Evolutionary conservation across 1,284 basidiomycete species (phyloP).

Genomic region (Sporisorium sorghi): DNA sequence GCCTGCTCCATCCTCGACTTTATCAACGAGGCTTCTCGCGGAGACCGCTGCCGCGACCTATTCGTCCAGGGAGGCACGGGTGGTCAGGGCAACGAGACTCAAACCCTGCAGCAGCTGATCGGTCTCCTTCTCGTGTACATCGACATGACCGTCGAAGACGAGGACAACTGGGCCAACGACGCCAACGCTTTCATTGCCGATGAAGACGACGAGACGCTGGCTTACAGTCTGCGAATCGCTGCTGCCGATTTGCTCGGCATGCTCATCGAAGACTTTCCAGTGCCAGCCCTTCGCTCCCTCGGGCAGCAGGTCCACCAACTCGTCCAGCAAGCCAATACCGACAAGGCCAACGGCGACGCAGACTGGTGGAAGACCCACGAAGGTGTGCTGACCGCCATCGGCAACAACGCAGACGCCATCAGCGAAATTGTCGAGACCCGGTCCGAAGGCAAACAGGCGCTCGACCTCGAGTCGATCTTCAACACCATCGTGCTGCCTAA

Average conservation of each 20-base stretch:
- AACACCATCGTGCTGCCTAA: conserved; percentile 82
- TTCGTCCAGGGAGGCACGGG: conserved; percentile 71
- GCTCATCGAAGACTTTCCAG: conserved; percentile 78
- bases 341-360: conserved; percentile 53
- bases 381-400: conserved; percentile 83
- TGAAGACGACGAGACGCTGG: conserved; percentile 89
- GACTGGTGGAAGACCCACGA: conserved; percentile 83
- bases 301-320: conserved; percentile 68
- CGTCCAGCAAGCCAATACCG: conserved; percentile 73
- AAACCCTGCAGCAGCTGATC: conserved; percentile 74
- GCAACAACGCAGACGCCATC: conserved; percentile 82
- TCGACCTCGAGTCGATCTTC: conserved; percentile 83
- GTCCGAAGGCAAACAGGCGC: conserved; percentile 18
- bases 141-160: conserved; percentile 92
- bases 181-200: conserved; percentile 92
- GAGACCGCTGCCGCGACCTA: conserved; percentile 76
- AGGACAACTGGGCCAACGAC: conserved; percentile 88
- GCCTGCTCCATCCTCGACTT: conserved; percentile 85
- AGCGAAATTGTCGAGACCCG: conserved; percentile 80
- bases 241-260: conserved; percentile 86
- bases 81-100: conserved; percentile 70
- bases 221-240: conserved; percentile 84
- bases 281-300: conserved; percentile 74
- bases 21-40: conserved; percentile 76
- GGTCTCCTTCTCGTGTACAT: conserved; percentile 78